Evolutionary conservation across 73 alveolate species (phyloP), one percentile per base, ranked within the genome.

Genomic region (Paramecium sonneborni): DNA sequence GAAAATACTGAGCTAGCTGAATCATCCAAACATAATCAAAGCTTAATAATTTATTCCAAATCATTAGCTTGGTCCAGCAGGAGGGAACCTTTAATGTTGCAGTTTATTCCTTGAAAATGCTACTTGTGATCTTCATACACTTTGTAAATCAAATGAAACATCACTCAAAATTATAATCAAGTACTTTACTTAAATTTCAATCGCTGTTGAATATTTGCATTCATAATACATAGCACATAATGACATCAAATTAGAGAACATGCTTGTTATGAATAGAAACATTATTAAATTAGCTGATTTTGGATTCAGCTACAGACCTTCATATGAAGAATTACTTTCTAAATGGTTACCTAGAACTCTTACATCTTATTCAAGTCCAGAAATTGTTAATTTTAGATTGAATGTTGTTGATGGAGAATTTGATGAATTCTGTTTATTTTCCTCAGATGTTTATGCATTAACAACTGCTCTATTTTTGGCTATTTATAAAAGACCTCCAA

Each of bases 231-330:
- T 43, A 43, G 90, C 90, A 12, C 90, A 79, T n/a, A 79, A 79
- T 79, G 90, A 79, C 55, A 79, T 79, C 30, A 79, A 79, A 79
- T 79, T 79, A 79, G 90, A 79, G 55, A 79, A 79, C 28, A 79
- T 79, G 69, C 44, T 79, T n/a, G 76, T 79, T 12, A 79, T 46
- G 18, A 44, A 26, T 10, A 38, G 90, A 26, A 24, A 39, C 9
- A 76, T 79, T 43, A 23, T 26, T 10, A 79, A 79, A 79, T 79
- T 79, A 6, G 90, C 90, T 11, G 90, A 79, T 44, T 79, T 79
- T 46, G 90, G 90, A 79, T 79, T 79, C 30, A 24, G 62, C 44
- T 39, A 46, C 12, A 79, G 41, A 23, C 76, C 90, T 43, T 12
- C 90, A 3, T 74, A 37, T 15, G 62, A 79, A 24, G 69, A 79